Evolutionary conservation across 2,329 filamentous ascomycete genomes (phyloP), one percentile per base, ranked within the genome.

Genomic region (Botryosphaeria dothidea): DNA sequence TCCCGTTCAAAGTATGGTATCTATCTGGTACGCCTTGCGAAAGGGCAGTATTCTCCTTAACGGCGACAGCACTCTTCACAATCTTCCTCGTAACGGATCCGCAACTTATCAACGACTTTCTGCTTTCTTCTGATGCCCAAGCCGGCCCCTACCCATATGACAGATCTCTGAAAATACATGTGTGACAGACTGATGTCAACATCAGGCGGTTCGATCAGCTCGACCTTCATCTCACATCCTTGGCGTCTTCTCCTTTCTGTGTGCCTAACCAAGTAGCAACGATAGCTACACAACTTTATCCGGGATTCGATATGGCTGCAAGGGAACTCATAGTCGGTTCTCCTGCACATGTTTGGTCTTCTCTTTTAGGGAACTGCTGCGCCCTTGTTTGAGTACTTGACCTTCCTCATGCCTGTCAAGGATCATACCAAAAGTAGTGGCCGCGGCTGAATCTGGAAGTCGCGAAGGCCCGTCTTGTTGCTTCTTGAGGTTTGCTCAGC

Each of bases 291-390:
- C 17, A 65, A 43, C 36, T 46, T 41, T n/a, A 65, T 34, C 11
- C 38, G 31, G 21, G 63, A 58, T 27, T 65, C 63, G 46, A 65
- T 52, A 25, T 65, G 63, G 7, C 13, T 65, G 36, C 63, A 65
- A 9, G 63, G 54, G n/a, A 51, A 54, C n/a, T 54, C 21, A 34
- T 60, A 65, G 7, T 65, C 56, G 3, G 63, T 65, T 34, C 57
- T 52, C n/a, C 56, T 45, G 54, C 63, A 65, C 63, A 65, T 65
- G n/a, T 31, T 46, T n/a, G 6, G 9, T 43, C 11, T 49, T 13
- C 38, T 27, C 19, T n/a, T 27, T 5, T 17, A 4, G 34, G 3
- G 4, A 23, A 17, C 19, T 56, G 13, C 36, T 17, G 52, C n/a
- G 15, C 8, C 19, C 3, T 29, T 41, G 23, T 19, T 45, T 43